phyloP scores from a whole-genome alignment of 768 basidiomycete species.

The Wakefieldia striispora region DNA sequence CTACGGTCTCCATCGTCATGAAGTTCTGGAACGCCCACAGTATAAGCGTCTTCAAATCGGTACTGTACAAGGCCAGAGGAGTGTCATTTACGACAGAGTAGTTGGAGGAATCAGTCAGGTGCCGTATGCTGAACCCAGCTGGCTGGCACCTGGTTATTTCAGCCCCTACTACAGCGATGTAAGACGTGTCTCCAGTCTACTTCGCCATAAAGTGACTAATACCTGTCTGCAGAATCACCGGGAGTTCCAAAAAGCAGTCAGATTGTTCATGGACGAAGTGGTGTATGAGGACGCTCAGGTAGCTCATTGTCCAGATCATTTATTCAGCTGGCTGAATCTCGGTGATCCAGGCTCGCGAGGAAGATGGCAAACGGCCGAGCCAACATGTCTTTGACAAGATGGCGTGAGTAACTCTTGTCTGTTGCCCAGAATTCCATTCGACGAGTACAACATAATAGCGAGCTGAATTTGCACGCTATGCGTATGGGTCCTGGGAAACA shows the following conservation, averaged over 20 bases:
- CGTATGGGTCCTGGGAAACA: slow-evolving; percentile 89
- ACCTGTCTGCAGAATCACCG: slow-evolving; percentile 42
- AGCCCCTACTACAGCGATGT: slow-evolving; percentile 70
- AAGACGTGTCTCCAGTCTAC: slow-evolving; percentile 12
- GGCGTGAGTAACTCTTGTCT: slow-evolving; percentile 47
- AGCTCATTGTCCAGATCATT: slow-evolving; percentile 1
- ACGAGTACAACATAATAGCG: slow-evolving; percentile 34
- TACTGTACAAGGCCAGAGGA: slow-evolving; percentile 60
- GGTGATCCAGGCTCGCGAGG: slow-evolving; percentile 58
- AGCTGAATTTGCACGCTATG: slow-evolving; percentile 82
- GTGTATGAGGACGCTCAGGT: slow-evolving; percentile 46
- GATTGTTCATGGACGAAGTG: slow-evolving; percentile 66
- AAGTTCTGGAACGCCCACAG: slow-evolving; percentile 75
- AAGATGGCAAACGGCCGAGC: slow-evolving; percentile 85
- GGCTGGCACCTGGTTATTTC: slow-evolving; percentile 69
- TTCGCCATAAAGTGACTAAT: slow-evolving; percentile 5
- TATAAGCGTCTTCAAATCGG: slow-evolving; percentile 76
- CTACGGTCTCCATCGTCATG: slow-evolving; percentile 84
- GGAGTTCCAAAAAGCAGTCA: slow-evolving; percentile 43
- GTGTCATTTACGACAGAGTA: slow-evolving; percentile 46
- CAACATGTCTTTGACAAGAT: slow-evolving; percentile 76
- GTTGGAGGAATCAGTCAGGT: slow-evolving; percentile 66
- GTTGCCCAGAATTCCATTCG: neutral
- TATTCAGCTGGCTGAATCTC: slow-evolving; percentile 14
- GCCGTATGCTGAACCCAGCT: slow-evolving; percentile 88